A percentile compares a stretch with the other conserved stretches of the same genome.
These are phyloP conservation scores for Marasmius oreades DNA, from an alignment of 1,284 basidiomycete species.

Conservation along the genomic window DNA sequence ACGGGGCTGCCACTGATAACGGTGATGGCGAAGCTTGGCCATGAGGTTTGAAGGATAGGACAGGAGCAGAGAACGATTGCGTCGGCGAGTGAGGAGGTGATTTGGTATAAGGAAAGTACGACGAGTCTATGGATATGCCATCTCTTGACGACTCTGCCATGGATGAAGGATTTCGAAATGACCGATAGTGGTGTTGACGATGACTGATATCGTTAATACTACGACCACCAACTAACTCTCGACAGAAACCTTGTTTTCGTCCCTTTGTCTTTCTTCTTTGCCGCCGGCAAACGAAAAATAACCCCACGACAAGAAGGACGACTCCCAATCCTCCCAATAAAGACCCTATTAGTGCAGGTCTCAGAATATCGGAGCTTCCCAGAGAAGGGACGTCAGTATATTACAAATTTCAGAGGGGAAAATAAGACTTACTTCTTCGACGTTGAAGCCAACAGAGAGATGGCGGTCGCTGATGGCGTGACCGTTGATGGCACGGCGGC, in stretches of 20 bases:
- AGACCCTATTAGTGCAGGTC: too few species aligned
- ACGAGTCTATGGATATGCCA: not conserved
- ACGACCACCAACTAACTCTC: not conserved
- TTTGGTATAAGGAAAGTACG: not conserved
- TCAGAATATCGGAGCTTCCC: too few species aligned
- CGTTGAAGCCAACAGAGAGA: too few species aligned
- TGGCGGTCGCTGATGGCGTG: not conserved
- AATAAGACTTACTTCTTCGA: not conserved
- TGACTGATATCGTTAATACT: not conserved
- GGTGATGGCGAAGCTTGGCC: not conserved
- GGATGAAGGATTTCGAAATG: not conserved
- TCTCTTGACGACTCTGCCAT: not conserved
- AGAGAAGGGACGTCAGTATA: too few species aligned
- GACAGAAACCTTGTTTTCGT: not conserved
- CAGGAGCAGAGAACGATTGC: not conserved
- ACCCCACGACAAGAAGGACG: too few species aligned
- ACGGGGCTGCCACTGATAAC: not conserved
- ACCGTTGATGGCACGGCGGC: slow-evolving; percentile 1
- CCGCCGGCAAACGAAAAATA: not conserved
- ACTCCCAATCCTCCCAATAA: too few species aligned
- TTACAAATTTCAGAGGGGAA: too few species aligned
- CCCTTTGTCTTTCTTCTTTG: not conserved
- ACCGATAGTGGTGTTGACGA: not conserved
- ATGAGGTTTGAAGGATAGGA: not conserved
- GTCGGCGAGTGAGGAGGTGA: not conserved